phyloP scores from a whole-genome alignment of 495 filamentous ascomycete species.

The Podospora pseudoanserina region DNA sequence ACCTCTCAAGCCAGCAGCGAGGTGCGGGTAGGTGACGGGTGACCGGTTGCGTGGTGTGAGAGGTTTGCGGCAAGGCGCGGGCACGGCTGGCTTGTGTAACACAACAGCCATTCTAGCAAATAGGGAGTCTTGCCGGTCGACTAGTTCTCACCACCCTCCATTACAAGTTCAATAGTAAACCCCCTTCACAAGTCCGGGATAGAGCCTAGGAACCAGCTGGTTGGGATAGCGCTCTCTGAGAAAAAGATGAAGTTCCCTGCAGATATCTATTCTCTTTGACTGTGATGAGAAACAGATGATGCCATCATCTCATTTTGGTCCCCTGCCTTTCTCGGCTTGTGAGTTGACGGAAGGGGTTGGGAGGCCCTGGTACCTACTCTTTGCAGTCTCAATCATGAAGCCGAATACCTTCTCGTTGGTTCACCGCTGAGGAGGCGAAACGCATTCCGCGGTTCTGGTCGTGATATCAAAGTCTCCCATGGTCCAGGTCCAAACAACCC shows the following conservation, averaged over 20 bases:
- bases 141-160: slow-evolving; percentile 2
- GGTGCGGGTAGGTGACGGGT: neutral
- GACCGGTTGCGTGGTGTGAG: neutral
- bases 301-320: neutral
- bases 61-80: neutral
- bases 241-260: neutral
- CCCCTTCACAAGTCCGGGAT: neutral
- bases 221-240: neutral
- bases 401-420: neutral
- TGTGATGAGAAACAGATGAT: neutral
- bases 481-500: neutral
- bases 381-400: neutral
- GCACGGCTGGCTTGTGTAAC: neutral
- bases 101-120: neutral
- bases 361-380: neutral
- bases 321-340: neutral
- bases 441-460: neutral
- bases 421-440: neutral
- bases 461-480: neutral
- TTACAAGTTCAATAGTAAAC: neutral
- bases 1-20: neutral
- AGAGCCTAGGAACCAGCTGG: neutral
- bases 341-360: no score
- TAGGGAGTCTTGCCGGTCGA: slow-evolving; percentile 1
- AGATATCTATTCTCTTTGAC: neutral